Percentiles rank a stretch among this genome's conserved stretches.
phyloP scores from a whole-genome alignment of 2,329 filamentous ascomycete species.

The Rhynchosporium graminicola region DNA sequence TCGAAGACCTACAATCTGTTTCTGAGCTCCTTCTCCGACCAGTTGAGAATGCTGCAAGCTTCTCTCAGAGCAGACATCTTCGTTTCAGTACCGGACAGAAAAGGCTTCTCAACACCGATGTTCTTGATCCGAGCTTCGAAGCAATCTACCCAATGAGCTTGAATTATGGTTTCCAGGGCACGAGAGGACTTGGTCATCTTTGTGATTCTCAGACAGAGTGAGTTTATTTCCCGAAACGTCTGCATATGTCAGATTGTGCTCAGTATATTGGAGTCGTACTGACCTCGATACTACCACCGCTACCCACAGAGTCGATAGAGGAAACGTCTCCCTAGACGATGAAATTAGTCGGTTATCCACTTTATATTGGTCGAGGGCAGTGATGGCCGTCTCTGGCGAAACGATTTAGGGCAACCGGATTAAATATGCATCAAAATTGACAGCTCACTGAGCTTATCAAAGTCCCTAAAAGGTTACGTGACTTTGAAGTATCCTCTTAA shows the following conservation, averaged over 20 bases:
- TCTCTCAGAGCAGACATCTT: constrained; percentile 19
- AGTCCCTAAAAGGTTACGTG: too few relatives aligned
- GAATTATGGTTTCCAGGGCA: constrained; percentile 16
- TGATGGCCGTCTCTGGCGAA: too few relatives aligned
- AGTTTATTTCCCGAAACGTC: constrained; percentile 13
- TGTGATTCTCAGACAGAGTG: constrained; percentile 9
- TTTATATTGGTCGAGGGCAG: too few relatives aligned
- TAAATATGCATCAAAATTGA: too few relatives aligned
- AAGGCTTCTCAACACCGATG: constrained; percentile 11
- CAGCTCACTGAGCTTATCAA: too few relatives aligned
- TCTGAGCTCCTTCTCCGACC: constrained; percentile 18
- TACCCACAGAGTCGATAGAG: background rate
- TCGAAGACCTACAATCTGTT: constrained; percentile 13
- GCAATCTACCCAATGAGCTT: constrained; percentile 16
- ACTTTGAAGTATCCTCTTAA: too few relatives aligned
- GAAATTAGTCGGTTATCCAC: background rate
- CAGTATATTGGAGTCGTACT: background rate
- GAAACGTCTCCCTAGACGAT: background rate
- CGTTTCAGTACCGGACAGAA: constrained; percentile 12
- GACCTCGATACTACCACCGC: constrained; percentile 3
- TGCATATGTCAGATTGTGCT: background rate
- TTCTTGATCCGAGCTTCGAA: constrained; percentile 16
- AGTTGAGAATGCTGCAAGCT: constrained; percentile 11
- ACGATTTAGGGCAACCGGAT: too few relatives aligned
- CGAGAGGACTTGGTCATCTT: constrained; percentile 13